A percentile compares a stretch with the other conserved stretches of the same genome.
Conservation (phyloP, 2,329 filamentous ascomycete genomes). For the Calonectria pauciramosa region DNA sequence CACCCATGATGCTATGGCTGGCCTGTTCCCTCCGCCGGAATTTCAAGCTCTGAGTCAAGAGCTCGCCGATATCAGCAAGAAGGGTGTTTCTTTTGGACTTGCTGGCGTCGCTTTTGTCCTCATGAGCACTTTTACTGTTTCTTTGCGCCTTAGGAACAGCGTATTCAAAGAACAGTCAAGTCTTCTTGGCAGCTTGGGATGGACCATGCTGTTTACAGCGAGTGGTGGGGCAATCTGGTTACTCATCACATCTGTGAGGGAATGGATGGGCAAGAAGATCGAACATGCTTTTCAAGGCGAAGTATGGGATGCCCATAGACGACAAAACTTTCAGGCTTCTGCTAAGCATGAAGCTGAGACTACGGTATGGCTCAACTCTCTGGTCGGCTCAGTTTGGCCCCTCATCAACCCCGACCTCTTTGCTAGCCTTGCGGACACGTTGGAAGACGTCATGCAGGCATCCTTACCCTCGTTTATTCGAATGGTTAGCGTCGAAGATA, state of each 20-base stretch:
- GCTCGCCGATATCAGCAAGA: slow-evolving; percentile 48
- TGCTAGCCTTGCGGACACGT: slow-evolving; percentile 74
- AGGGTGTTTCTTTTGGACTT: slow-evolving; percentile 53
- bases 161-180: slow-evolving; percentile 20
- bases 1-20: slow-evolving; percentile 57
- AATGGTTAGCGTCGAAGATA: slow-evolving; percentile 82
- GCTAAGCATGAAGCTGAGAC: slow-evolving; percentile 68
- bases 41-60: slow-evolving; percentile 57
- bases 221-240: slow-evolving; percentile 48
- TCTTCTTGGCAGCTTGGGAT: slow-evolving; percentile 42
- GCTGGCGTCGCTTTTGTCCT: slow-evolving; percentile 52
- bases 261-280: slow-evolving; percentile 74
- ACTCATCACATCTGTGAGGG: slow-evolving; percentile 62
- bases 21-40: slow-evolving; percentile 63
- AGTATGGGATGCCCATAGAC: slow-evolving; percentile 75
- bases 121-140: slow-evolving; percentile 42
- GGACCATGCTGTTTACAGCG: slow-evolving; percentile 43
- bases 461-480: slow-evolving; percentile 77
- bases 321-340: slow-evolving; percentile 61
- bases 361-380: slow-evolving; percentile 80
- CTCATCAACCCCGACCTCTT: slow-evolving; percentile 84
- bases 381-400: slow-evolving; percentile 78
- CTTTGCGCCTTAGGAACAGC: slow-evolving; percentile 36
- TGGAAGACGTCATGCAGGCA: slow-evolving; percentile 87
- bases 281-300: slow-evolving; percentile 76